Evolutionary conservation across 2,329 filamentous ascomycete species (phyloP).

Genomic region (Grosmannia huntii): DNA sequence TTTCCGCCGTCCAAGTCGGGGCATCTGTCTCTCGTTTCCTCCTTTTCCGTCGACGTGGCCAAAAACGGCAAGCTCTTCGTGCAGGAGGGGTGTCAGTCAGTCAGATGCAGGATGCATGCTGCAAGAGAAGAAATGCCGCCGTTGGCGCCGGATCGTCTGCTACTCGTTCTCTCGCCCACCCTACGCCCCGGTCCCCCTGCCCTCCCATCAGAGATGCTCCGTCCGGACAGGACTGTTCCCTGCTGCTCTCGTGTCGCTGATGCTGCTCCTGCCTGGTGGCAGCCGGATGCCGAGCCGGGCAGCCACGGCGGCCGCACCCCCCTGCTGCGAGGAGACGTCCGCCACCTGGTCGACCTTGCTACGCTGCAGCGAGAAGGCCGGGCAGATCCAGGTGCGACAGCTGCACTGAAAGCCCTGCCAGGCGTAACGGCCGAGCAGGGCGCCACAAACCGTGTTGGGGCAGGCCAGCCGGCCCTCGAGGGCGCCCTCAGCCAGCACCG

Average conservation of each 20-base stretch:
- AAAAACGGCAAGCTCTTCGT: background rate
- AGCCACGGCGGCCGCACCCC: conserved; percentile 10
- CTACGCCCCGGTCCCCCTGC: background rate
- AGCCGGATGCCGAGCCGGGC: conserved; percentile 36
- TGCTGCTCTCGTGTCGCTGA: background rate
- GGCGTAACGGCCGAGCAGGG: conserved; percentile 82
- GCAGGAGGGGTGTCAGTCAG: background rate
- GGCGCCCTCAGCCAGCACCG: conserved; percentile 65
- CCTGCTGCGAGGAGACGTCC: conserved; percentile 9
- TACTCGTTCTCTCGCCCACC: background rate
- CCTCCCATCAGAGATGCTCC: background rate
- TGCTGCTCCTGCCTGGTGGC: conserved; percentile 28
- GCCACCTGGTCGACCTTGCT: conserved; percentile 63
- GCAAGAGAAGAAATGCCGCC: background rate
- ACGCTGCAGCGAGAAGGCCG: conserved; percentile 75
- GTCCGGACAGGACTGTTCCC: background rate
- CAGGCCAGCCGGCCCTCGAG: conserved; percentile 78
- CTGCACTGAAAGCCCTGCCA: conserved; percentile 94
- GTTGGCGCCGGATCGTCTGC: background rate
- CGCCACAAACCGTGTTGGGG: conserved; percentile 63
- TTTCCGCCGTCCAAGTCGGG: background rate
- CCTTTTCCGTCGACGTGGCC: background rate
- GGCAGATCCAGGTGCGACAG: conserved; percentile 81
- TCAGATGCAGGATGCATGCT: background rate
- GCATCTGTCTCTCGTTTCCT: background rate